phyloP scores from a whole-genome alignment of 2,329 filamentous ascomycete species.

The Didymella sp. region DNA sequence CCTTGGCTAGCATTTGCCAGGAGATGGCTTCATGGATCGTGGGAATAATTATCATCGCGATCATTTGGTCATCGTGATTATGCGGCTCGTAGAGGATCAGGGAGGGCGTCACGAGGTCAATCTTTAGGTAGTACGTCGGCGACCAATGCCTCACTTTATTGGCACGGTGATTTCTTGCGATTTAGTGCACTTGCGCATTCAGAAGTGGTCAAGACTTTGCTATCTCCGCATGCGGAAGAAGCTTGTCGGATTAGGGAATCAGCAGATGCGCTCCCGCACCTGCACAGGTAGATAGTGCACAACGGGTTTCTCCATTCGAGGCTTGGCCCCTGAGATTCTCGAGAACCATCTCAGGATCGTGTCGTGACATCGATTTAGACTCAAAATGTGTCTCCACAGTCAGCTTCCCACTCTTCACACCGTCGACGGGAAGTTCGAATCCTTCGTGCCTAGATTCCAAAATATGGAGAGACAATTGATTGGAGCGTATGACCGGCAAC shows the following conservation, averaged over 20 bases:
- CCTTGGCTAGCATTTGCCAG: conserved; percentile 8
- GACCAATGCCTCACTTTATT: conserved; percentile 40
- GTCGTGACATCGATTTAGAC: conserved; percentile 23
- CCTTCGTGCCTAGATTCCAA: conserved; percentile 1
- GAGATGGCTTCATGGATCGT: not conserved
- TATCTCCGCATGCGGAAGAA: conserved; percentile 20
- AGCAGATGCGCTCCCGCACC: not conserved
- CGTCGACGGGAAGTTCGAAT: conserved; percentile 12
- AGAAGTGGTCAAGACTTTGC: conserved; percentile 9
- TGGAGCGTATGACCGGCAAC: conserved; percentile 9
- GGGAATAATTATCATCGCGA: conserved; percentile 5
- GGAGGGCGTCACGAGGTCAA: conserved; percentile 18
- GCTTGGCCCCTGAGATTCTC: conserved; percentile 2
- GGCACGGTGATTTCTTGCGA: conserved; percentile 23
- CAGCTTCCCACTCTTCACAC: conserved; percentile 11
- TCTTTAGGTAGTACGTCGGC: conserved; percentile 31
- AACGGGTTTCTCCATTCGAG: conserved; percentile 3
- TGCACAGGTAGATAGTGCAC: conserved; percentile 11
- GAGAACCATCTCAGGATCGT: conserved; percentile 10
- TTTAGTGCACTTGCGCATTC: conserved; percentile 7
- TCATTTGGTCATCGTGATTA: conserved; percentile 3
- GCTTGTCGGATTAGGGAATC: conserved; percentile 22
- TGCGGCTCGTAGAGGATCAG: conserved; percentile 11
- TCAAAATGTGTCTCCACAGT: conserved; percentile 11
- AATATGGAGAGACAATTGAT: not conserved